These are phyloP conservation scores for Trichoderma brevicompactum DNA, from an alignment of 2,329 filamentous ascomycete genomes.

Conservation along the genomic window DNA sequence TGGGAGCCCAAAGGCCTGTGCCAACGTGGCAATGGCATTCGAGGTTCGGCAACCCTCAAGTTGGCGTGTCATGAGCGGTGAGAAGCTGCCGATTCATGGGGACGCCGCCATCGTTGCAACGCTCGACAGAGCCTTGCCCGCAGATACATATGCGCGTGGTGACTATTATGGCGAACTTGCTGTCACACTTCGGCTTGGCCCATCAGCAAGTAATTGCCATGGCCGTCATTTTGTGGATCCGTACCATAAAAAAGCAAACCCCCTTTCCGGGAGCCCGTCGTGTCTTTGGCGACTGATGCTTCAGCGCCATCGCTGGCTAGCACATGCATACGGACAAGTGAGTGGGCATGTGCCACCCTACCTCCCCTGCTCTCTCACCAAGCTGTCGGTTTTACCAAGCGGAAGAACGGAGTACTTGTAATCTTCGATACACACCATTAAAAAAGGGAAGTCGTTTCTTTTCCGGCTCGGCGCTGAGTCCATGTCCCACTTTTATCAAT, in stretches of 20 bases:
- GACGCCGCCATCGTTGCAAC: constrained; percentile 19
- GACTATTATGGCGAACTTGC: constrained; percentile 23
- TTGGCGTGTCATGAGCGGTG: constrained; percentile 27
- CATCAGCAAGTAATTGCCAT: constrained; percentile 23
- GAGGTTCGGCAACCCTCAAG: constrained; percentile 6
- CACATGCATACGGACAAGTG: constrained; percentile 22
- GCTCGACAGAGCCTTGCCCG: constrained; percentile 15
- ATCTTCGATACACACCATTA: neutral
- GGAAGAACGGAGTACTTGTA: constrained; percentile 4
- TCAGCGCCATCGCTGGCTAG: constrained; percentile 12
- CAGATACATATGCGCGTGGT: constrained; percentile 27
- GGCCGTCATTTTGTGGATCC: constrained; percentile 26
- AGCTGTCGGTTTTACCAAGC: constrained; percentile 24
- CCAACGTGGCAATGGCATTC: constrained; percentile 27
- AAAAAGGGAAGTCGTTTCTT: neutral
- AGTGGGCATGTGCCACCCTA: constrained; percentile 17
- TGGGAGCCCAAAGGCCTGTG: constrained; percentile 8
- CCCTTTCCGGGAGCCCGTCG: constrained; percentile 13
- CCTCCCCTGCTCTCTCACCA: constrained; percentile 21
- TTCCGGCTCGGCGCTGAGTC: neutral
- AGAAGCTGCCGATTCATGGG: constrained; percentile 18
- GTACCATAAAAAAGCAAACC: constrained; percentile 8
- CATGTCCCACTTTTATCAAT: neutral
- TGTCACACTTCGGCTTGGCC: constrained; percentile 25
- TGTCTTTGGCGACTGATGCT: constrained; percentile 10